Base-by-base conservation (phyloP, 2,329 filamentous ascomycete species). In the Cladophialophora chaetospira region DNA sequence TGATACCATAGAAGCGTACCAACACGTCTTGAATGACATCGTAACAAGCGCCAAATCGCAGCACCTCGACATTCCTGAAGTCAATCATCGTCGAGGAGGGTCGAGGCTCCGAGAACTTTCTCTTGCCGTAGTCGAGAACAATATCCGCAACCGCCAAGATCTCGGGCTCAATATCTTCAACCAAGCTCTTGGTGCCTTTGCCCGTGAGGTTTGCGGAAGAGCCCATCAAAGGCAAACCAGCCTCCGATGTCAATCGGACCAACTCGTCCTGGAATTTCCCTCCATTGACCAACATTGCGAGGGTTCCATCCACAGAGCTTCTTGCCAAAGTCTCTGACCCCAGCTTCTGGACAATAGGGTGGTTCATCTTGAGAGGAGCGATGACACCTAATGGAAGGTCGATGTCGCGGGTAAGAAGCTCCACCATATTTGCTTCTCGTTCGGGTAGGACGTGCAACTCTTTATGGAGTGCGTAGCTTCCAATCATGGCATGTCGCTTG, bases 131-230 rank as follows among this genome's bases (percentile, higher is more conserved):
- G 50, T 72, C 65, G 10, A 72, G 53, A 5, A 70, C 60, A 4
- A 72, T 62, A 60, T 71, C 66, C 1, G 68, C 69, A 0, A 63
- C 62, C 3, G 47, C 56, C 2, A 50, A 21, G 29, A 72, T 64
- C 29, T 71, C 69, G 1, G 49, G 46, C 55, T 72, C 65, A 28
- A 72, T 71, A 15, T 70, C 67, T 19, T 71, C 68, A 1, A 68
- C 61, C 0, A 51, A 17, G 5, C 31, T 56, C 48, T 71, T 72
- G 5, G 65, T 65, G 5, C 69, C 69, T n/a, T 55, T 61, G 1
- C 68, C 68, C 1, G 69, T 64, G 1, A 72, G 11, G 43, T 72
- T 72, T 9, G 70, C 70, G 4, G 66, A 69, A 0, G 66, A 69
- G 0, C 70, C 70, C 29, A 72, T 49, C 26, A 71, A 26, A 5